A percentile compares a stretch with the other conserved stretches of the same genome.
Conservation (phyloP, 345 rosid genomes). For the Fremontodendron californicum region DNA sequence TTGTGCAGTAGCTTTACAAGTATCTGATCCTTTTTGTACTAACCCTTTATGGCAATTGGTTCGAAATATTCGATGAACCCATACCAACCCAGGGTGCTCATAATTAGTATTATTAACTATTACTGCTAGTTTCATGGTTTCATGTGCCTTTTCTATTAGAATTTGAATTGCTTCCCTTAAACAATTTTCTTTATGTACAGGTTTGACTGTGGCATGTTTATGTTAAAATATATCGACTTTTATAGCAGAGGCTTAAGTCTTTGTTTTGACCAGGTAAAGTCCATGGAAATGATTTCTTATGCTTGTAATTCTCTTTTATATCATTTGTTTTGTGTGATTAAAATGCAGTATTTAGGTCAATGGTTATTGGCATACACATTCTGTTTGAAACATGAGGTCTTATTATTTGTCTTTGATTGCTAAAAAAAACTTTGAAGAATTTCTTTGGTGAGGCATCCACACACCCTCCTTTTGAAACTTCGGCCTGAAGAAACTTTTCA, state of each 20-base stretch:
- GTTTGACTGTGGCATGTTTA: conserved; percentile 96
- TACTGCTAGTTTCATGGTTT: background rate
- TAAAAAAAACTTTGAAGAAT: background rate
- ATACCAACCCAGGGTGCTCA: background rate
- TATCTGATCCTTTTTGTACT: background rate
- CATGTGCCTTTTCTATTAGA: background rate
- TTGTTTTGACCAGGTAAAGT: conserved; percentile 83
- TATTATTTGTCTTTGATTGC: background rate
- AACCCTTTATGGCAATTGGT: background rate
- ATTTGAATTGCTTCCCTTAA: background rate
- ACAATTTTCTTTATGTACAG: conserved; percentile 36
- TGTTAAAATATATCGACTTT: conserved; percentile 93
- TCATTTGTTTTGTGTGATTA: background rate
- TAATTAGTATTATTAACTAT: background rate
- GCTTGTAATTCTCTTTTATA: background rate
- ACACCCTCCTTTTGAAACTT: background rate
- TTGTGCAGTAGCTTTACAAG: background rate
- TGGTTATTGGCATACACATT: background rate
- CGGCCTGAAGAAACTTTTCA: no score
- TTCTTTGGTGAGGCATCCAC: background rate
- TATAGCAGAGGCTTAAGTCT: conserved; percentile 83
- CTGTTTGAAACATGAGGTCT: background rate
- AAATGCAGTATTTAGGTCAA: background rate
- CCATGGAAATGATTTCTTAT: background rate
- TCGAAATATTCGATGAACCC: background rate